phyloP scores from a whole-genome alignment of 2,329 filamentous ascomycete genomes.

The Monosporascus sp. region DNA sequence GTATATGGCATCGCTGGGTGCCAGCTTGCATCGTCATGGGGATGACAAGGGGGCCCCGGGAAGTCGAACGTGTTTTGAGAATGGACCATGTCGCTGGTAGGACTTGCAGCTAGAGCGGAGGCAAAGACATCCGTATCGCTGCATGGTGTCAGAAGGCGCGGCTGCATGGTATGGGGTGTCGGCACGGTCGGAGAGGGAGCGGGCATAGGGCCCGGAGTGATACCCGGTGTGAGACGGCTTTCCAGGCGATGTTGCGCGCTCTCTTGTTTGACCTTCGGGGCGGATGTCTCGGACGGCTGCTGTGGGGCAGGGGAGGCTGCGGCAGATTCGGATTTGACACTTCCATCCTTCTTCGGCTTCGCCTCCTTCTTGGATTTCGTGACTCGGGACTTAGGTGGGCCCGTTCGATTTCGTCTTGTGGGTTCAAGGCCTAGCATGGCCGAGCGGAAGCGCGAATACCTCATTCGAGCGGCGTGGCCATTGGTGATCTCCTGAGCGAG shows the following conservation, averaged over 20 bases:
- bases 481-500: conserved; percentile 51
- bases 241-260: conserved; percentile 24
- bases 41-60: conserved; percentile 22
- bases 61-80: conserved; percentile 25
- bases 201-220: conserved; percentile 25
- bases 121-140: conserved; percentile 42
- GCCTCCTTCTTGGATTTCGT: conserved; percentile 40
- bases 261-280: conserved; percentile 34
- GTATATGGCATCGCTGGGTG: conserved; percentile 29
- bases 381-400: conserved; percentile 34
- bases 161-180: conserved; percentile 28
- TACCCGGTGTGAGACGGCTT: conserved; percentile 18
- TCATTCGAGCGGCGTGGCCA: conserved; percentile 56
- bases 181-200: conserved; percentile 9
- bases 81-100: conserved; percentile 26
- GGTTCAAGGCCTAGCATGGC: conserved; percentile 43
- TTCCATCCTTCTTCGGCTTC: conserved; percentile 32
- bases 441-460: conserved; percentile 48
- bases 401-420: conserved; percentile 38
- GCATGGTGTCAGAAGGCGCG: conserved; percentile 44
- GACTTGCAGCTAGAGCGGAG: conserved; percentile 26
- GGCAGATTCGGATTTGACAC: conserved; percentile 34
- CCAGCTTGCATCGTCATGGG: conserved; percentile 23
- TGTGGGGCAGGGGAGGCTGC: conserved; percentile 12
- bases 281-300: conserved; percentile 14